Conservation (phyloP, 2,329 filamentous ascomycete species). For the Aspergillus candidus region DNA sequence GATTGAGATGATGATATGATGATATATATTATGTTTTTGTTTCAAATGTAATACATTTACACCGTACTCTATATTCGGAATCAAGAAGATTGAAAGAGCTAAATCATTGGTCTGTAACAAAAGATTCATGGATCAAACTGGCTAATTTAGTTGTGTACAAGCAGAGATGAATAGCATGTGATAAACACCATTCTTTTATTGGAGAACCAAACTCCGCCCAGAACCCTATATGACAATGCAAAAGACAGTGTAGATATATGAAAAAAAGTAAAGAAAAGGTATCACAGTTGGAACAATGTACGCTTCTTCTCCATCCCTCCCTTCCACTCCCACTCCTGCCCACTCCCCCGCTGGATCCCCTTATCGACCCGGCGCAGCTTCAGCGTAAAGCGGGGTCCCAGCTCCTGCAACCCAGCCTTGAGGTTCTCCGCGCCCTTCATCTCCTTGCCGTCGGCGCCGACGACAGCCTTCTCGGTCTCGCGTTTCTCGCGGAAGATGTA, state of each 20-base stretch:
- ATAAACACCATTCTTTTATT: neutral
- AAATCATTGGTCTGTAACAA: too few species aligned
- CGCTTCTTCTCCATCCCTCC: constrained; percentile 88
- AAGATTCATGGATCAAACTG: too few species aligned
- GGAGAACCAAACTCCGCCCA: constrained; percentile 11
- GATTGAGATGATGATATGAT: too few species aligned
- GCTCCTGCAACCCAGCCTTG: constrained; percentile 79
- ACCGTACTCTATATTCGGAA: too few species aligned
- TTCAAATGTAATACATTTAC: neutral
- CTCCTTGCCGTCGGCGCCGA: constrained; percentile 72
- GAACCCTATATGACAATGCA: neutral
- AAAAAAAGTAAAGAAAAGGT: constrained; percentile 7
- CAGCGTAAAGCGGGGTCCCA: constrained; percentile 76
- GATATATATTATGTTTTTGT: neutral
- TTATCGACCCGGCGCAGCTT: constrained; percentile 89
- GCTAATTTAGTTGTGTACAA: too few species aligned
- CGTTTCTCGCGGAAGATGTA: constrained; percentile 91
- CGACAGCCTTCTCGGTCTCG: constrained; percentile 77
- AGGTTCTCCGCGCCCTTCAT: constrained; percentile 82
- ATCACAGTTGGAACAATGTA: constrained; percentile 82
- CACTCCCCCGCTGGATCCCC: constrained; percentile 69
- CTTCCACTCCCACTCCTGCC: constrained; percentile 95
- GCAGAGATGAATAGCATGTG: too few species aligned
- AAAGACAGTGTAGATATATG: too few species aligned
- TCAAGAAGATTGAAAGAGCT: too few species aligned